A percentile compares a stretch with the other conserved stretches of the same genome.
phyloP scores from a whole-genome alignment of 495 filamentous ascomycete species.

The Penicillium alfredii region DNA sequence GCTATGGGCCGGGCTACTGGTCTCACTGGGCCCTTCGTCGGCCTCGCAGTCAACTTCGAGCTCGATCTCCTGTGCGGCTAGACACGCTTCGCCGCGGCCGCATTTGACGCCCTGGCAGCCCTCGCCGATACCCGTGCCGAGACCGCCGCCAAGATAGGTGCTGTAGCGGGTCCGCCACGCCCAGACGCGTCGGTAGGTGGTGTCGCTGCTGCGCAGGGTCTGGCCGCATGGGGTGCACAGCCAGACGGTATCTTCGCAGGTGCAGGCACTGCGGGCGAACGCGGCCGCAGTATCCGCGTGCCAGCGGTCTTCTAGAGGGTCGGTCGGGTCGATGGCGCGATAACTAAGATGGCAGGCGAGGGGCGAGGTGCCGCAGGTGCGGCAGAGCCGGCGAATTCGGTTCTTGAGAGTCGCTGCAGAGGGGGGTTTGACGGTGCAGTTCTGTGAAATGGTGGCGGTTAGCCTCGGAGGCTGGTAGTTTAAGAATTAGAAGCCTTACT shows the following conservation, averaged over 20 bases:
- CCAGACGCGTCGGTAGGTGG: constrained; percentile 76
- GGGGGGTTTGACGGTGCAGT: constrained; percentile 77
- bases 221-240: constrained; percentile 76
- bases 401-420: constrained; percentile 52
- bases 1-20: constrained; percentile 14
- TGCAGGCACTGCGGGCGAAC: constrained; percentile 59
- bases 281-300: constrained; percentile 19
- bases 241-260: constrained; percentile 64
- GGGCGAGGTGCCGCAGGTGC: constrained; percentile 61
- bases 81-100: constrained; percentile 62
- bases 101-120: constrained; percentile 82
- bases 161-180: constrained; percentile 83
- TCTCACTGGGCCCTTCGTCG: constrained; percentile 41
- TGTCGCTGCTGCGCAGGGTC: constrained; percentile 59
- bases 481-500: constrained; percentile 37
- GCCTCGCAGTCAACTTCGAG: constrained; percentile 75
- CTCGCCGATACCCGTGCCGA: constrained; percentile 83
- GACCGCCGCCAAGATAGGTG: constrained; percentile 62
- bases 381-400: constrained; percentile 75
- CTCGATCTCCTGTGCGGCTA: constrained; percentile 66
- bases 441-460: constrained; percentile 43
- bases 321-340: too few species aligned
- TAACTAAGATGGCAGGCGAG: constrained; percentile 41
- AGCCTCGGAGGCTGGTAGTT: background rate
- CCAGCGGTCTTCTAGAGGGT: background rate